Evolutionary conservation across 805 yeast genomes (phyloP).

Genomic region (Pichia rugopelliculosa): DNA sequence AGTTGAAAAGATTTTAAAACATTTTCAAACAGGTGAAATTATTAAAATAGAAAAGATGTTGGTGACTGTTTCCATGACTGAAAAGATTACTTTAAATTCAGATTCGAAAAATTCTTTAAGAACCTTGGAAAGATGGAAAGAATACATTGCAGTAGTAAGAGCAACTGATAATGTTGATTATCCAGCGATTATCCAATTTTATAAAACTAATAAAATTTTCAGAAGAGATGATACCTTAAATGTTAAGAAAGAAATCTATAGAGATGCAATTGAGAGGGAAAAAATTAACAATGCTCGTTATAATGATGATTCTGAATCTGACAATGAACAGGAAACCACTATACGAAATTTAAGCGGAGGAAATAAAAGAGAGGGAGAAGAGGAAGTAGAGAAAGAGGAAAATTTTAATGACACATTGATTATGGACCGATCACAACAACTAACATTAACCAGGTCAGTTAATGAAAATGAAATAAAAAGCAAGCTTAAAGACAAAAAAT

Average conservation of each 20-base stretch:
- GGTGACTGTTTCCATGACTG: conserved; percentile 42
- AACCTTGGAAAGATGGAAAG: conserved; percentile 70
- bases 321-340: neutral
- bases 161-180: conserved; percentile 42
- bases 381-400: neutral
- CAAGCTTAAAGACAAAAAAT: neutral
- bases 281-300: neutral
- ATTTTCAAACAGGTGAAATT: conserved; percentile 49
- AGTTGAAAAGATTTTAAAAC: conserved; percentile 24
- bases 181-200: conserved; percentile 61
- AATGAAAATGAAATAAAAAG: neutral
- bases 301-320: neutral
- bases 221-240: conserved; percentile 11
- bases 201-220: conserved; percentile 36
- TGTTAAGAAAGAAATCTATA: neutral
- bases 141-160: conserved; percentile 65
- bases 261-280: conserved; percentile 2
- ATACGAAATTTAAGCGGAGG: neutral
- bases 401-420: neutral
- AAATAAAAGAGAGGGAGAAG: too few species aligned
- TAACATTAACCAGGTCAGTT: neutral
- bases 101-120: conserved; percentile 32
- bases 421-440: neutral
- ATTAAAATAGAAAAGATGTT: conserved; percentile 62
- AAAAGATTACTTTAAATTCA: conserved; percentile 6